Conservation (phyloP, 352 stramenopile species). For the Plasmopara viticola region DNA sequence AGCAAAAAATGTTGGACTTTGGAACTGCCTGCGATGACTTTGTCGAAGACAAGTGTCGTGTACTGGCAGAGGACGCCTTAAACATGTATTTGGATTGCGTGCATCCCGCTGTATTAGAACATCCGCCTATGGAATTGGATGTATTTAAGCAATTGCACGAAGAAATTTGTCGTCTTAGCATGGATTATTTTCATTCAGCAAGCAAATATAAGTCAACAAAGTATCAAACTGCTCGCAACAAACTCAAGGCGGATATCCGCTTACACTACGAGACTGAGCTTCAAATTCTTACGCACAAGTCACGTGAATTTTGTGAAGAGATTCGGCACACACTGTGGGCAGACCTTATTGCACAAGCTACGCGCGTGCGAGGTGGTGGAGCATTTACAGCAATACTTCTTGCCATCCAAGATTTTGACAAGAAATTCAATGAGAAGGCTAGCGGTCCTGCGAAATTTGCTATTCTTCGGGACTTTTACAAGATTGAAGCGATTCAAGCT, state of each 20-base stretch:
- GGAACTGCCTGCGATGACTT: constrained; percentile 60
- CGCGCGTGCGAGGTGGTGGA: constrained; percentile 2
- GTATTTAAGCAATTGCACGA: constrained; percentile 61
- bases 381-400: constrained; percentile 40
- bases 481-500: constrained; percentile 39
- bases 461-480: constrained; percentile 57
- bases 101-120: constrained; percentile 44
- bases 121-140: constrained; percentile 54
- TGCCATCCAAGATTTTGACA: constrained; percentile 50
- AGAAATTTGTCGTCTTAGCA: constrained; percentile 59
- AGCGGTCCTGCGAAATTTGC: constrained; percentile 43
- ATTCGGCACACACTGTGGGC: constrained; percentile 38
- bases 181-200: constrained; percentile 59
- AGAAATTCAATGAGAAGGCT: constrained; percentile 35
- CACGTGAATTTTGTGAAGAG: constrained; percentile 42
- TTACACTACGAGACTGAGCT: constrained; percentile 36
- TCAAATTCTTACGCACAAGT: constrained; percentile 34
- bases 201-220: constrained; percentile 38
- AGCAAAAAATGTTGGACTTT: constrained; percentile 42
- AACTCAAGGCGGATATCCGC: constrained; percentile 47
- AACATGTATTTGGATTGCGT: constrained; percentile 74
- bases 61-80: constrained; percentile 52
- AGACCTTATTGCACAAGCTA: constrained; percentile 19
- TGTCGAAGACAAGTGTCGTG: constrained; percentile 45
- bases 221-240: constrained; percentile 36